Percentiles rank a stretch among this genome's conserved stretches.
phyloP scores from a whole-genome alignment of 164 flowering plant species.

The Taxillus chinensis region DNA sequence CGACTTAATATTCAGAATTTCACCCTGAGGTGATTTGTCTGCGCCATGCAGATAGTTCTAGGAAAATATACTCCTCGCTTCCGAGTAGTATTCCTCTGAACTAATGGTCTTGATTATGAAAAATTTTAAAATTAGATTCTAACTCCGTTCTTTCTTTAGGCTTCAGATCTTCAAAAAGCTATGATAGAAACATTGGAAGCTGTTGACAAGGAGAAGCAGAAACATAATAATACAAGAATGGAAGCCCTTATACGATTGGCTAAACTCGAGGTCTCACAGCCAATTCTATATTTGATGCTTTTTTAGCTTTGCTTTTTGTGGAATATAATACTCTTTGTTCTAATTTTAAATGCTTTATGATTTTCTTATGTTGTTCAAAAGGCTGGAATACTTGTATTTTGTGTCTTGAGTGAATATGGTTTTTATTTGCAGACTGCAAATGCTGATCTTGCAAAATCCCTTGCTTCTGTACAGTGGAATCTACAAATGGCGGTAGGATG shows the following conservation, averaged over 20 bases:
- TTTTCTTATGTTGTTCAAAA: too few relatives aligned
- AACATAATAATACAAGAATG: slow-evolving; percentile 86
- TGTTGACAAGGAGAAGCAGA: slow-evolving; percentile 87
- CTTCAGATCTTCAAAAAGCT: slow-evolving; percentile 69
- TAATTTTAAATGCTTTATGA: too few relatives aligned
- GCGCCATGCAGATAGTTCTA: too few relatives aligned
- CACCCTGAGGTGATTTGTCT: too few relatives aligned
- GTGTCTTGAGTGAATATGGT: too few relatives aligned
- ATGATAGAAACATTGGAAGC: slow-evolving; percentile 95
- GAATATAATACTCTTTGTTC: too few relatives aligned
- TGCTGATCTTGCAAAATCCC: slow-evolving; percentile 80
- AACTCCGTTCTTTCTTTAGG: slow-evolving; percentile 34
- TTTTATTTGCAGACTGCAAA: slow-evolving; percentile 62
- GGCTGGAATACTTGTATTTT: too few relatives aligned
- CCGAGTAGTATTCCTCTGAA: too few relatives aligned
- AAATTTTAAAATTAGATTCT: background rate
- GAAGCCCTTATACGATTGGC: slow-evolving; percentile 72
- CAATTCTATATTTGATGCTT: background rate
- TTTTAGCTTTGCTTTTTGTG: background rate
- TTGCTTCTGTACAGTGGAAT: slow-evolving; percentile 72
- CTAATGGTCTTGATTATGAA: too few relatives aligned
- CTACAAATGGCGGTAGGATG: slow-evolving; percentile 74
- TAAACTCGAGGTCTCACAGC: slow-evolving; percentile 61
- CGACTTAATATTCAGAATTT: too few relatives aligned
- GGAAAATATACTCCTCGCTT: too few relatives aligned